Evolutionary conservation across 169 alveolate species (phyloP), one percentile per base, ranked within the genome.

Genomic region (Cryptosporidium baileyi): DNA sequence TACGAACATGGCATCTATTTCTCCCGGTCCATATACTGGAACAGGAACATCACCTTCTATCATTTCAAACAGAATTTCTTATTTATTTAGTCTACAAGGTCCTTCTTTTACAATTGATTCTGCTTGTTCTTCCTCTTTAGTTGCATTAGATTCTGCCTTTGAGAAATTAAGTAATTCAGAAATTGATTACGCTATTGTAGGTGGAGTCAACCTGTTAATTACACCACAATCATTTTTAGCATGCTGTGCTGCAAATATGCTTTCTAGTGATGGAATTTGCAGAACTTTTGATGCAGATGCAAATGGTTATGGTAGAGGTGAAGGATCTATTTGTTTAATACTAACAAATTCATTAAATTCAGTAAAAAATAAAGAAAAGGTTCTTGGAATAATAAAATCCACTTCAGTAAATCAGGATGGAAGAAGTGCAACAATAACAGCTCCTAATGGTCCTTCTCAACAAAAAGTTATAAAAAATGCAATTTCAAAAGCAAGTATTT

Each of bases 261-360:
- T 92, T 32, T 88, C 93, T 1, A 59, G 24, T 17, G 92, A 89
- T 11, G 93, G 95, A 22, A 52, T 91, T 30, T 92, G 95, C 61
- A 88, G 81, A 62, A 89, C 93, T 19, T 92, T 92, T 54, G 95
- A 92, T 60, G 61, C 60, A 28, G 57, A 61, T 17, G 95, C 95
- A 9, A 81, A 82, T 28, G 95, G 95, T 44, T 90, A 89, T 45
- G 91, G 89, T 19, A 80, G 95, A 13, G 95, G 95, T 11, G 95
- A 92, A 60, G 93, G 93, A 11, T 79, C 88, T 47, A 80, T 90
- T 26, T 63, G 90, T 30, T 57, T 88, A 57, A 57, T 85, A 45
- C 61, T 85, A 65, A 60, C 81, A 28, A 30, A 15, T 32, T 32
- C 67, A 17, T 22, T 36, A 19, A 80, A 57, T 17, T 90, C 90